phyloP scores from a whole-genome alignment of 164 flowering plant genomes.

The Buxus sempervirens region DNA sequence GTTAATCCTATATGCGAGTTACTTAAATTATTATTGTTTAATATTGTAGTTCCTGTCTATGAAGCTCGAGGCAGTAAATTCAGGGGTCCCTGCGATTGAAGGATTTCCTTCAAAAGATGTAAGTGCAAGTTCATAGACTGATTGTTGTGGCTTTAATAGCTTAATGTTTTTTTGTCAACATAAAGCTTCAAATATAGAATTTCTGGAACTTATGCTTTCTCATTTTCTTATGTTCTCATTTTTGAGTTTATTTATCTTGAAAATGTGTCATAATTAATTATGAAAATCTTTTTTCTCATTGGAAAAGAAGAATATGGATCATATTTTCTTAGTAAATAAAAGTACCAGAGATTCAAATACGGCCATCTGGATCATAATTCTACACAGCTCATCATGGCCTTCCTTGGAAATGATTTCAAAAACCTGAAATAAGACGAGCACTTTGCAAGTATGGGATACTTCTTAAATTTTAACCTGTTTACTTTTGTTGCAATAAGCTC shows the following conservation, averaged over 20 bases:
- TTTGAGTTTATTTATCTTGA: background rate
- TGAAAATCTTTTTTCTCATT: background rate
- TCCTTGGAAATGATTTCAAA: background rate
- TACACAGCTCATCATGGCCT: background rate
- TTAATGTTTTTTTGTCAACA: background rate
- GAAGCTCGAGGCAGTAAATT: conserved; percentile 96
- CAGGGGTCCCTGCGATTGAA: conserved; percentile 55
- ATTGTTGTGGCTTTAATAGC: background rate
- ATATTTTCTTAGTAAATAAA: background rate
- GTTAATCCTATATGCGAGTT: conserved; percentile 6
- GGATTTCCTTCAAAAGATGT: conserved; percentile 75
- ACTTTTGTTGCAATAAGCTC: background rate
- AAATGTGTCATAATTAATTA: background rate
- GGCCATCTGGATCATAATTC: background rate
- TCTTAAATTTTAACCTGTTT: background rate
- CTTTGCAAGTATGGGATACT: background rate
- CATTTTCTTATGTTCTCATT: background rate
- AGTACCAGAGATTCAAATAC: background rate
- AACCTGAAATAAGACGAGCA: background rate
- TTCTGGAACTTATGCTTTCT: background rate
- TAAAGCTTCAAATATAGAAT: background rate
- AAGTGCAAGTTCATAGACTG: conserved; percentile 29
- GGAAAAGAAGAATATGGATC: background rate
- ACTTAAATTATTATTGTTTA: conserved; percentile 12
- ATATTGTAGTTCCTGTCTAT: conserved; percentile 80